Conservation (phyloP, 176 grass and related monocot genomes). For the Eleusine coracana region DNA sequence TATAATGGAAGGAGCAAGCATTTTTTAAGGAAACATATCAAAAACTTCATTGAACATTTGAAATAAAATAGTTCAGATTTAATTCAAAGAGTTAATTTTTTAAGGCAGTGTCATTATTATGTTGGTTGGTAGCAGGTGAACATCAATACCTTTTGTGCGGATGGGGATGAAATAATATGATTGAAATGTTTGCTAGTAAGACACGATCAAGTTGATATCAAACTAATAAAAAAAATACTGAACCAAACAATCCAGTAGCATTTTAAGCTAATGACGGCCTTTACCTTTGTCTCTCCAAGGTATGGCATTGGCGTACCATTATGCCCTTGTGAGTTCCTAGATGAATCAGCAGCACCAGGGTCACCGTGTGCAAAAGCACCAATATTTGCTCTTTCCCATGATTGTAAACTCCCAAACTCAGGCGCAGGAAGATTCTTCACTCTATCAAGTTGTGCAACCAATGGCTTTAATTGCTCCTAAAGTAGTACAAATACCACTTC, state of each 20-base stretch:
- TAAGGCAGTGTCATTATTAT: not conserved
- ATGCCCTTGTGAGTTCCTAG: conserved; percentile 75
- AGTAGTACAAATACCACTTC: conserved; percentile 15
- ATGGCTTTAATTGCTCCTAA: conserved; percentile 93
- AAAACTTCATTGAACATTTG: not conserved
- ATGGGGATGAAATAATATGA: conserved; percentile 1
- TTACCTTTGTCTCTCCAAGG: conserved; percentile 89
- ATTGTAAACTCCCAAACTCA: conserved; percentile 92
- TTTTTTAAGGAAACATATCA: not conserved
- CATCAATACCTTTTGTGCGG: conserved; percentile 3
- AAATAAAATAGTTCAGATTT: not conserved
- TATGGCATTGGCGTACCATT: conserved; percentile 92
- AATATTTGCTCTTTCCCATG: conserved; percentile 85
- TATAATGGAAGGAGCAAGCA: not conserved
- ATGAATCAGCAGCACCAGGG: conserved; percentile 61
- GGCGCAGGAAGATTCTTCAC: conserved; percentile 89
- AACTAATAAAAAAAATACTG: conserved; percentile 3
- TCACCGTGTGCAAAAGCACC: conserved; percentile 58
- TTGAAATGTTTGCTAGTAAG: not conserved
- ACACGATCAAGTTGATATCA: not conserved
- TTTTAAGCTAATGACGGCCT: conserved; percentile 3
- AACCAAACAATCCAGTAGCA: conserved; percentile 33
- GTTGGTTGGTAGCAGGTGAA: not conserved
- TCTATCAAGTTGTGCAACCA: conserved; percentile 67
- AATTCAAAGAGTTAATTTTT: not conserved